phyloP scores from a whole-genome alignment of 257 asterid genomes.

The Lithospermum erythrorhizon region DNA sequence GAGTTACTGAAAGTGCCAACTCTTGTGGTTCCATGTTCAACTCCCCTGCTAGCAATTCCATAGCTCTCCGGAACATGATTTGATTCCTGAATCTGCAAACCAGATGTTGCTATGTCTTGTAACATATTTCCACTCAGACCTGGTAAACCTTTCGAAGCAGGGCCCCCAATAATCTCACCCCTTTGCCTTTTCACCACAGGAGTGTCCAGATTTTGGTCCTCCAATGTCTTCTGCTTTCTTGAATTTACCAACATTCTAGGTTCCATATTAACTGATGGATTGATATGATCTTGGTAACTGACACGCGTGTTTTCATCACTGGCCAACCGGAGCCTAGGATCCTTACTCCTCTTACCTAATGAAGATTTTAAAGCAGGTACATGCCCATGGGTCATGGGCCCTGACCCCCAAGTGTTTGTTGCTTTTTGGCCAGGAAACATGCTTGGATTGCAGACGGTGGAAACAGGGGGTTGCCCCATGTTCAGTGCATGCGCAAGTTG shows the following conservation, averaged over 20 bases:
- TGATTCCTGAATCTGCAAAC: slow-evolving; percentile 16
- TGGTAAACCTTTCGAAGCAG: slow-evolving; percentile 11
- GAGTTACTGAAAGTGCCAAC: slow-evolving; percentile 14
- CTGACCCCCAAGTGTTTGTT: slow-evolving; percentile 21
- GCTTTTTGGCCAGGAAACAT: slow-evolving; percentile 26
- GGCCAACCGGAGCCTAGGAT: slow-evolving; percentile 82
- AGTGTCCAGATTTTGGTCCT: slow-evolving; percentile 40
- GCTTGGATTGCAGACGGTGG: slow-evolving; percentile 25
- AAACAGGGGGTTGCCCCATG: slow-evolving; percentile 22
- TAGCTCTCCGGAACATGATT: slow-evolving; percentile 12
- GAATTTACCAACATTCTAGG: slow-evolving; percentile 29
- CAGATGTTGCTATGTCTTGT: slow-evolving; percentile 33
- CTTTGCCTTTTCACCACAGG: slow-evolving; percentile 61
- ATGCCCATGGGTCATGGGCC: slow-evolving; percentile 26
- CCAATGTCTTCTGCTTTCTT: slow-evolving; percentile 47
- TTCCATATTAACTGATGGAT: slow-evolving; percentile 30
- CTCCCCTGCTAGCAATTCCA: slow-evolving; percentile 17
- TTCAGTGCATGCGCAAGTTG: slow-evolving; percentile 18
- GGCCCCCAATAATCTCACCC: slow-evolving; percentile 30
- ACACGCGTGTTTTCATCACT: slow-evolving; percentile 33
- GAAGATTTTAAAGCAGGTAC: slow-evolving; percentile 37
- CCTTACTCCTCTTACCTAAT: slow-evolving; percentile 52
- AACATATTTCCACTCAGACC: slow-evolving; percentile 32
- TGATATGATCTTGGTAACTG: slow-evolving; percentile 15
- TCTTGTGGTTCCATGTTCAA: slow-evolving; percentile 19